phyloP scores from a whole-genome alignment of 108 stramenopile genomes.

The Cyclotella kingstonii region DNA sequence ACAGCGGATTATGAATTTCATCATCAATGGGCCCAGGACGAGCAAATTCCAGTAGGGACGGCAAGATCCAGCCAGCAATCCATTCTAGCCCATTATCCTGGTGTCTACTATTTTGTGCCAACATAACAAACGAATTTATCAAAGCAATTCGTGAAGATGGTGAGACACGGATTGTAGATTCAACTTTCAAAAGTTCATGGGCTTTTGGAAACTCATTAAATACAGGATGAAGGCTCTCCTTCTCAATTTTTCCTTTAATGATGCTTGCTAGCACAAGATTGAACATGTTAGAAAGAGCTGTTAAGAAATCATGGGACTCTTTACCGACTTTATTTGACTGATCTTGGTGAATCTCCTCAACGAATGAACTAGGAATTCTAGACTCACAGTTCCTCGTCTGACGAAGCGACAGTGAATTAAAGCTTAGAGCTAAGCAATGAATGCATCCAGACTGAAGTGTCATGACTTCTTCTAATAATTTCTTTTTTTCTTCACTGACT shows the following conservation, averaged over 20 bases:
- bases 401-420: conserved; percentile 28
- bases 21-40: conserved; percentile 12
- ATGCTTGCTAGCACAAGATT: not conserved
- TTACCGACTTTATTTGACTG: not conserved
- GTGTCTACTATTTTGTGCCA: conserved; percentile 14
- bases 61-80: conserved; percentile 21
- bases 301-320: not conserved
- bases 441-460: conserved; percentile 37
- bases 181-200: not conserved
- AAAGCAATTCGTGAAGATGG: conserved; percentile 24
- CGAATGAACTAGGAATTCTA: not conserved
- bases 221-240: not conserved
- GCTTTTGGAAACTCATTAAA: not conserved
- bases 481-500: not conserved
- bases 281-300: conserved; percentile 10
- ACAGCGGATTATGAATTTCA: conserved; percentile 18
- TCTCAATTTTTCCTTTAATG: conserved; percentile 3
- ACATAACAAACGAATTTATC: conserved; percentile 22
- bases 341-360: conserved; percentile 7
- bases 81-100: conserved; percentile 17
- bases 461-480: conserved; percentile 8
- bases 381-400: conserved; percentile 1
- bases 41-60: conserved; percentile 8
- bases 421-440: conserved; percentile 21
- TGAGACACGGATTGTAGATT: not conserved